Conservation (phyloP, 2,329 filamentous ascomycete species). For the Pseudogymnoascus sp. region DNA sequence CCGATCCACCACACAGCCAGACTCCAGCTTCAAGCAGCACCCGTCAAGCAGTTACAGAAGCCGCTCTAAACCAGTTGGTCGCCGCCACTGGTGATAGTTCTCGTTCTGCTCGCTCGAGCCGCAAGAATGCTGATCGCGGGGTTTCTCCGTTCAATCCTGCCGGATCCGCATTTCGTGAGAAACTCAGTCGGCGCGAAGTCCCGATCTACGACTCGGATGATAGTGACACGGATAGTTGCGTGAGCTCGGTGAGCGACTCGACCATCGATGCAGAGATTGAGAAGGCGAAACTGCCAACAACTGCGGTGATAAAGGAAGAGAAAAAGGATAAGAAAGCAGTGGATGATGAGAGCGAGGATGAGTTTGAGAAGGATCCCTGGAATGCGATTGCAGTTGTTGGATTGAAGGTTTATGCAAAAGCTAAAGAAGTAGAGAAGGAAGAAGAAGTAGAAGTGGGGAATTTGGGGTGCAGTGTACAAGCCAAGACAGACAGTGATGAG, state of each 20-base stretch:
- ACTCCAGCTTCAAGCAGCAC: neutral
- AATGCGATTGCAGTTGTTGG: constrained; percentile 57
- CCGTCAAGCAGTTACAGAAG: neutral
- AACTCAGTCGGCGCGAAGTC: neutral
- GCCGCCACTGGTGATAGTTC: neutral
- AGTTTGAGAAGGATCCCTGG: constrained; percentile 52
- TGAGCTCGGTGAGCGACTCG: constrained; percentile 3
- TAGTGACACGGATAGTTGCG: constrained; percentile 2
- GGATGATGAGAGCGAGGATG: constrained; percentile 42
- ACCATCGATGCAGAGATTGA: constrained; percentile 6
- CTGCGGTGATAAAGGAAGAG: neutral
- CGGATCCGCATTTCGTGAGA: neutral
- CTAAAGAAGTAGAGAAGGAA: constrained; percentile 25
- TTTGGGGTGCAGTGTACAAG: constrained; percentile 16
- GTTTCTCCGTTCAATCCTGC: neutral
- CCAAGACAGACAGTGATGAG: constrained; percentile 21
- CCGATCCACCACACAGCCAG: neutral
- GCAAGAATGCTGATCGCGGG: neutral
- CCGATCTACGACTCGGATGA: neutral
- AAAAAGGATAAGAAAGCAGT: constrained; percentile 3
- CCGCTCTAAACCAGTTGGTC: neutral
- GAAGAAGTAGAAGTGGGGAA: constrained; percentile 15
- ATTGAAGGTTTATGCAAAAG: constrained; percentile 52
- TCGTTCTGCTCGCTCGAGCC: neutral
- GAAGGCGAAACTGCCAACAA: neutral